Evolutionary conservation across 208 protist species (phyloP), one percentile per base, ranked within the genome.

Genomic region (Porcisia deanei): DNA sequence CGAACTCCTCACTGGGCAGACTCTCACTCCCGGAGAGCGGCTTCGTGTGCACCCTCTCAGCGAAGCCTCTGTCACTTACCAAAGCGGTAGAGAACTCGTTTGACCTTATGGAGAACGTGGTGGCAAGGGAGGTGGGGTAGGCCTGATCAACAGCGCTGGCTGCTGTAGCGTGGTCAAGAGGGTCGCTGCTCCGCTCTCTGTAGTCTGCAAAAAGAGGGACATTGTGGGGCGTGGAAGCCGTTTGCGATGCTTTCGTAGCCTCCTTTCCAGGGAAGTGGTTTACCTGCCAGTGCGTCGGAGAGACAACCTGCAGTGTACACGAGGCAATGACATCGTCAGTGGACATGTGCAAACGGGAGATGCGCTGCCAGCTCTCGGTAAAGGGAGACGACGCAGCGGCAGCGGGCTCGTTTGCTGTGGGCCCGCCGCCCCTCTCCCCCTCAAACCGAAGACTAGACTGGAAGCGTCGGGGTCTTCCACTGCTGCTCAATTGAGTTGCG

Each of bases 271-370:
- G 64, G 54, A 22, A 64, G 65, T 49, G 68, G 65, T 39, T 43
- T 49, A 2, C 53, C 10, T 76, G 77, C 65, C 64, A 30, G 2
- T n/a, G 49, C 7, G 53, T 73, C 8, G 77, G 77, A 20, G 77
- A 73, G 16, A 76, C 30, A 18, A 55, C 37, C 71, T 76, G 71
- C 72, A 77, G 59, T 30, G 77, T 75, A 61, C 77, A 77, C 4
- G 67, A 72, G 45, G 72, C 77, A 6, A 77, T 45, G 7, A 77
- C 71, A n/a, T 82, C 72, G 1, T 82, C 72, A 30, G 72, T 82
- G 20, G 72, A 77, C 72, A 82, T 73, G 72, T 69, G 59, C 47
- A 68, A 68, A 10, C 66, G 41, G 16, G 52, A 12, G 30, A n/a
- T 0, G n/a, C 14, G 64, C 30, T 54, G 41, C 49, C 64, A 22